A percentile compares a stretch with the other conserved stretches of the same genome.
phyloP scores from a whole-genome alignment of 257 asterid species.

The Leonotis leonurus region DNA sequence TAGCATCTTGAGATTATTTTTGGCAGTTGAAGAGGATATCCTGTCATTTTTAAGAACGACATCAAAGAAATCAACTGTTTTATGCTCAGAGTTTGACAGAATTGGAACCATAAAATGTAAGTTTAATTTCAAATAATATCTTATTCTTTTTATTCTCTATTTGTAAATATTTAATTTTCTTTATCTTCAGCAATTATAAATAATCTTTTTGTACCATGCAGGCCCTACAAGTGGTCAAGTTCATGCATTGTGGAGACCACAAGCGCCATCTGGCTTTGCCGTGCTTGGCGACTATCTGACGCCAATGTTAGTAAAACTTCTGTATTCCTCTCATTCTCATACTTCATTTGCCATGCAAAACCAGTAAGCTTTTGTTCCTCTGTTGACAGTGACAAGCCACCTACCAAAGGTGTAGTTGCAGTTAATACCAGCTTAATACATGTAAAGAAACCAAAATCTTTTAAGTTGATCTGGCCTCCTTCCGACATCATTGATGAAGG shows the following conservation, averaged over 20 bases:
- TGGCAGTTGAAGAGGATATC: constrained; percentile 90
- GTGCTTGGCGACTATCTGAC: constrained; percentile 90
- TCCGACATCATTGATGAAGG: constrained; percentile 17
- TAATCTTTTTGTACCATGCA: constrained; percentile 21
- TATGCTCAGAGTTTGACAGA: constrained; percentile 88
- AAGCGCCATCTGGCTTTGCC: constrained; percentile 94
- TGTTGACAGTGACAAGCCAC: constrained; percentile 81
- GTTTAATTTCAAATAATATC: constrained; percentile 2
- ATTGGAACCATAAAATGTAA: constrained; percentile 74
- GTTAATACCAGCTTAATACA: constrained; percentile 78
- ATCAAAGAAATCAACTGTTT: constrained; percentile 67
- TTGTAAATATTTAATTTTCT: background rate
- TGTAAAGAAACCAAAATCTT: constrained; percentile 84
- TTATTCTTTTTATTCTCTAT: background rate
- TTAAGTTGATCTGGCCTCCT: constrained; percentile 67
- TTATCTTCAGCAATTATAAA: constrained; percentile 2
- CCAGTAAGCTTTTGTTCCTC: constrained; percentile 9
- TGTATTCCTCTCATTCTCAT: constrained; percentile 11
- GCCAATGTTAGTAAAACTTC: constrained; percentile 60
- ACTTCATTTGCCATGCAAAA: constrained; percentile 1
- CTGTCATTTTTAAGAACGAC: constrained; percentile 81
- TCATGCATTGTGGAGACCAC: constrained; percentile 93
- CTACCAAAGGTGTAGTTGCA: constrained; percentile 85
- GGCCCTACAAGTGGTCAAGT: constrained; percentile 49
- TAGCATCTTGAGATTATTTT: constrained; percentile 79